Evolutionary conservation across 768 basidiomycete genomes (phyloP).

Genomic region (Tulasnella sp.): DNA sequence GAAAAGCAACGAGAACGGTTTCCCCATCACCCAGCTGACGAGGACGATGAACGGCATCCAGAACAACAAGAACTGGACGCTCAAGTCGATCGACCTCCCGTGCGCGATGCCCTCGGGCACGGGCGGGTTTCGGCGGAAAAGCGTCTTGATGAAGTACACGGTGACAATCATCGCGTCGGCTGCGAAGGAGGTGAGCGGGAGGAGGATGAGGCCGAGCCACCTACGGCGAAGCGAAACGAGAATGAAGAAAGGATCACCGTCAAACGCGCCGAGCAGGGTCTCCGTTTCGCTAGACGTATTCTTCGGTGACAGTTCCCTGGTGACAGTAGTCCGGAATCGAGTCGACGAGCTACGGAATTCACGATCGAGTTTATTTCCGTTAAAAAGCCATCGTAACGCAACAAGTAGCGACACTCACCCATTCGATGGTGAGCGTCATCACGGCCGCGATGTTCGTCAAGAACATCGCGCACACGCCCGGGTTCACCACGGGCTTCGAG

Average conservation of each 20-base stretch:
- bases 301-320: conserved; percentile 34
- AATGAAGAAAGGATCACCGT: no score
- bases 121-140: conserved; percentile 27
- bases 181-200: conserved; percentile 62
- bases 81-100: conserved; percentile 60
- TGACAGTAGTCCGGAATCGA: conserved; percentile 46
- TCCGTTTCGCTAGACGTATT: conserved; percentile 31
- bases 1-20: conserved; percentile 54
- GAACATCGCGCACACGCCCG: conserved; percentile 47
- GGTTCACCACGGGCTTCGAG: conserved; percentile 27
- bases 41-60: conserved; percentile 68
- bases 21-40: conserved; percentile 53
- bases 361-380: not conserved
- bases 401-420: conserved; percentile 39
- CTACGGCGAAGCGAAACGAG: no score
- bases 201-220: conserved; percentile 62
- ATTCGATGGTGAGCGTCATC: conserved; percentile 62
- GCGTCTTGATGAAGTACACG: conserved; percentile 41
- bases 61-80: conserved; percentile 65
- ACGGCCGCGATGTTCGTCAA: conserved; percentile 43
- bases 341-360: conserved; percentile 42
- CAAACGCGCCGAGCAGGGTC: no score
- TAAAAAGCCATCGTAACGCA: no score
- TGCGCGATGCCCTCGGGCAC: conserved; percentile 50
- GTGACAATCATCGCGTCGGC: conserved; percentile 55